Evolutionary conservation across 495 filamentous ascomycete genomes (phyloP), one percentile per base, ranked within the genome.

Genomic region (Penicillium dipodomyicola): DNA sequence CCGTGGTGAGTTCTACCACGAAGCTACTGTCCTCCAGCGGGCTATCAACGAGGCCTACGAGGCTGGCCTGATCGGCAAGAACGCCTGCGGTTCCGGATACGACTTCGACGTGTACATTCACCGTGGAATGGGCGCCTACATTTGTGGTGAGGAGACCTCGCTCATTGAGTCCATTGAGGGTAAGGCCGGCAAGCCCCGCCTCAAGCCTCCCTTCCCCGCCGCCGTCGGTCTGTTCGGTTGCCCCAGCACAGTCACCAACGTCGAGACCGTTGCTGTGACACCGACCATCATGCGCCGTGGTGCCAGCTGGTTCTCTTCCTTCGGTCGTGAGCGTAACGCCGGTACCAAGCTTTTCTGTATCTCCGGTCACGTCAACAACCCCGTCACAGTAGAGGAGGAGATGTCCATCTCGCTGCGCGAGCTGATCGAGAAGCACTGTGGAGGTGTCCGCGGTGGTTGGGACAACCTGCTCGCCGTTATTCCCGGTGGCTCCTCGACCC

Each of bases 281-380:
- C 94, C 94, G 6, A 97, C 94, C 39, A 98, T 98, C 70, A 90
- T 91, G 78, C 88, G 94, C 59, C 86, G 94, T 67, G 94, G 94
- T 60, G 87, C 85, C 47, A 88, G 64, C 74, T 98, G 94, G 94
- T 98, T 98, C 75, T 88, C 87, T 49, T 77, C 77, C 15, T 96
- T 97, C 68, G 94, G 94, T 33, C 91, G 94, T 56, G 92, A 97
- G 76, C 87, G 92, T 62, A 98, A 98, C 76, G 79, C 87, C 54
- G 94, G 94, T 69, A 98, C 94, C 43, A 98, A 98, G 81, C 86
- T 98, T 35, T 98, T 88, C 84, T 96, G 92, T 78, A 97, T 98
- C 75, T 96, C 92, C 35, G 94, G 94, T 23, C 91, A 97, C 74
- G 94, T 98, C 79, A 97, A 97, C 83, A 95, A 97, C 80, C 94